phyloP scores from a whole-genome alignment of 768 basidiomycete species.

The Tremella yokohamensis region DNA sequence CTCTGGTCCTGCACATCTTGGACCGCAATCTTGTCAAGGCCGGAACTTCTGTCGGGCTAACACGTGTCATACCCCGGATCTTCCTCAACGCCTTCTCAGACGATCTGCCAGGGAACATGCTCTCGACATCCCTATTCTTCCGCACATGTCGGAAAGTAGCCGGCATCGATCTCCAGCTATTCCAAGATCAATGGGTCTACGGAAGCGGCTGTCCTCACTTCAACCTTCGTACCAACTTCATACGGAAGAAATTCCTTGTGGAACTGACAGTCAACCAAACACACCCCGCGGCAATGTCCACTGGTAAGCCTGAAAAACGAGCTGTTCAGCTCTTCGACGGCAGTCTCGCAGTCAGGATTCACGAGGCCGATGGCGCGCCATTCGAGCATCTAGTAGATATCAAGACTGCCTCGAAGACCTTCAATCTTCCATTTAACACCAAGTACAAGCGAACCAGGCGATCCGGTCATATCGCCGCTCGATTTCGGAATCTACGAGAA shows the following conservation, averaged over 20 bases:
- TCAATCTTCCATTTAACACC: constrained; percentile 90
- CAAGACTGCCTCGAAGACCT: constrained; percentile 78
- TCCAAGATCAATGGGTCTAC: constrained; percentile 99
- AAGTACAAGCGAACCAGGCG: constrained; percentile 45
- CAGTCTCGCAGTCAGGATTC: constrained; percentile 96
- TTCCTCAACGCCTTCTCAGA: constrained; percentile 91
- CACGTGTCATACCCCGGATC: constrained; percentile 89
- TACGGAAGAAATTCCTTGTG: constrained; percentile 96
- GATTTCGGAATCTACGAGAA: constrained; percentile 39
- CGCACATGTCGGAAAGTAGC: constrained; percentile 89
- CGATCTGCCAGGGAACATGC: constrained; percentile 72
- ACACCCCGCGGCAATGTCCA: constrained; percentile 52
- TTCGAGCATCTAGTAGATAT: constrained; percentile 98
- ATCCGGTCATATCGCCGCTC: constrained; percentile 36
- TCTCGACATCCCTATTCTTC: constrained; percentile 87
- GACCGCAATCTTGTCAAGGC: constrained; percentile 91
- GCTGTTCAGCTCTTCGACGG: constrained; percentile 93
- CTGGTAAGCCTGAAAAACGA: constrained; percentile 57
- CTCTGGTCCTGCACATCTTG: constrained; percentile 92
- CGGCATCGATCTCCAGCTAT: constrained; percentile 67
- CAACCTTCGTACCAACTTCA: constrained; percentile 83
- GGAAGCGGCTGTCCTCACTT: constrained; percentile 94
- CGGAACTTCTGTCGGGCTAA: constrained; percentile 88
- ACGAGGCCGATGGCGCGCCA: constrained; percentile 97
- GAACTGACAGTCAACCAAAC: constrained; percentile 87